A percentile compares a stretch with the other conserved stretches of the same genome.
These are phyloP conservation scores for Cyclanthera cordifolia DNA, from an alignment of 306 rosid genomes.

Conservation along the genomic window DNA sequence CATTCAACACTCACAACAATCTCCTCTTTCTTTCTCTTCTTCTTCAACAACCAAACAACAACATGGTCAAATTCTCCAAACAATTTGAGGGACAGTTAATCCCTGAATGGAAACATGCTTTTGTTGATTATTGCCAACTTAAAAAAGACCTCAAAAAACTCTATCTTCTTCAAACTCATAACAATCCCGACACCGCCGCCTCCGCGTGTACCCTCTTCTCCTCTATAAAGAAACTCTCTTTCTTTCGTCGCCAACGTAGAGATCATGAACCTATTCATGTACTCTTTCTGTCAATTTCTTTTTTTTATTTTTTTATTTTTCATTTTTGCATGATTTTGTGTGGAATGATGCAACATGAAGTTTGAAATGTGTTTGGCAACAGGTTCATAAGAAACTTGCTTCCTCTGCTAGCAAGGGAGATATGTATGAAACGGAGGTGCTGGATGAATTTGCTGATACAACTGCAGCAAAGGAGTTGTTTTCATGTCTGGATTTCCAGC, in stretches of 20 bases:
- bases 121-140: slow-evolving; percentile 81
- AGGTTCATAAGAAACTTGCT: slow-evolving; percentile 83
- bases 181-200: neutral
- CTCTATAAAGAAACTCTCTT: slow-evolving; percentile 40
- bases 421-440: slow-evolving; percentile 79
- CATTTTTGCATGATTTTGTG: neutral
- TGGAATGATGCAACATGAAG: neutral
- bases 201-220: slow-evolving; percentile 36
- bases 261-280: slow-evolving; percentile 89
- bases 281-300: slow-evolving; percentile 17
- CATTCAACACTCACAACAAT: slow-evolving; percentile 40
- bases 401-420: slow-evolving; percentile 64
- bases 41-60: neutral
- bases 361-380: slow-evolving; percentile 10
- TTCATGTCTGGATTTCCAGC: slow-evolving; percentile 69
- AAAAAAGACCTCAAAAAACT: slow-evolving; percentile 72
- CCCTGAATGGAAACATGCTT: slow-evolving; percentile 99
- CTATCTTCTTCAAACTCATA: slow-evolving; percentile 30
- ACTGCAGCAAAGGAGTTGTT: slow-evolving; percentile 80
- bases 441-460: slow-evolving; percentile 70
- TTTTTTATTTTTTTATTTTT: neutral
- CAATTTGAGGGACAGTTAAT: slow-evolving; percentile 84
- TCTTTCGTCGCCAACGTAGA: slow-evolving; percentile 49
- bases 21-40: neutral
- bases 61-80: slow-evolving; percentile 84